phyloP scores from a whole-genome alignment of 192 early-diverging fungal species.

The Gamsiella multidivaricata region DNA sequence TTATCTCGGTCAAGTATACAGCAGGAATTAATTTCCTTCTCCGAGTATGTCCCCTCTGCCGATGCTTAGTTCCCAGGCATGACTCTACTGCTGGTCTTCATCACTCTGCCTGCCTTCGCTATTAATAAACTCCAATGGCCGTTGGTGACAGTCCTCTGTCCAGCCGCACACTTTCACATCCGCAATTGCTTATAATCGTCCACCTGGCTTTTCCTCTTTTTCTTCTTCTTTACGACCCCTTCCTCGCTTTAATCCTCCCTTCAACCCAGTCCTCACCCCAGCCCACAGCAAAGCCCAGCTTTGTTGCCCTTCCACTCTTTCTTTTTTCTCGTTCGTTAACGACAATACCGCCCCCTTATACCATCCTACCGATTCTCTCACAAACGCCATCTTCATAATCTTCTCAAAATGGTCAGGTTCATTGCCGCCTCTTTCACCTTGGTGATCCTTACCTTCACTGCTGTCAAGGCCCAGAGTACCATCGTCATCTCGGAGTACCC shows the following conservation, averaged over 20 bases:
- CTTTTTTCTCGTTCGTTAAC: neutral
- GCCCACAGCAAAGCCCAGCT: conserved; percentile 4
- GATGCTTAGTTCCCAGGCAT: no score
- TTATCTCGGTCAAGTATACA: no score
- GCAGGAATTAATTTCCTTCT: no score
- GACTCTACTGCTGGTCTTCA: neutral
- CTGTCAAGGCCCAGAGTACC: conserved; percentile 19
- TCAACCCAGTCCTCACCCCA: neutral
- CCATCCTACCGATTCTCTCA: neutral
- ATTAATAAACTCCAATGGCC: neutral
- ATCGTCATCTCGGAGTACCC: conserved; percentile 24
- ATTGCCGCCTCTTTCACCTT: conserved; percentile 23
- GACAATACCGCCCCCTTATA: neutral
- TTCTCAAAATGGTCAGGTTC: conserved; percentile 31
- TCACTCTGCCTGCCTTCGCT: no score
- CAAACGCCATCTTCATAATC: neutral
- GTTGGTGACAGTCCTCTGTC: neutral
- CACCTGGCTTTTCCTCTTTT: conserved; percentile 2
- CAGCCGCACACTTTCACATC: neutral
- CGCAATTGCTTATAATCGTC: no score
- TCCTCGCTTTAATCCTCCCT: neutral
- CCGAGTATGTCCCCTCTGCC: no score
- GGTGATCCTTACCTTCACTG: conserved; percentile 21
- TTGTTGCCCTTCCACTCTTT: conserved; percentile 26
- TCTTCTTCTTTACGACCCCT: neutral